Conservation (phyloP, 805 yeast species). For the Saccharomycopsis amapae region DNA sequence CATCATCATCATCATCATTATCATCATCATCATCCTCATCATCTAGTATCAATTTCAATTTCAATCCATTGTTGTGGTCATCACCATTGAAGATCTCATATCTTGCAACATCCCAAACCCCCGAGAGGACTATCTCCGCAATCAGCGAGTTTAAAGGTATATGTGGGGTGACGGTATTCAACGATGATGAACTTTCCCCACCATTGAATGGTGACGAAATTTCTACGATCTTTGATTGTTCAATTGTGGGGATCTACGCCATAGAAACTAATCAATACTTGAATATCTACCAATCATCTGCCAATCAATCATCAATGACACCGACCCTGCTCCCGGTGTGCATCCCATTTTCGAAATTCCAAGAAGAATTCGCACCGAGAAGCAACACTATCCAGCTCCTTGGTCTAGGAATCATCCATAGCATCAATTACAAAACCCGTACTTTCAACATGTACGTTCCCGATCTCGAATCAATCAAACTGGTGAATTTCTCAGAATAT, state of each 20-base stretch:
- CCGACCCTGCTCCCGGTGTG: not conserved
- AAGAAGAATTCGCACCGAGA: not conserved
- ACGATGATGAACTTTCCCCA: conserved; percentile 4
- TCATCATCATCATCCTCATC: not conserved
- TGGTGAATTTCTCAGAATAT: not conserved
- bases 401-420: conserved; percentile 17
- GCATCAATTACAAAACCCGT: conserved; percentile 4
- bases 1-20: not conserved
- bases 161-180: not conserved
- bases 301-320: not conserved
- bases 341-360: conserved; percentile 3
- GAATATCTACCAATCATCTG: not conserved
- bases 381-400: not conserved
- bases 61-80: not conserved
- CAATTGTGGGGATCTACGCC: conserved; percentile 16
- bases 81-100: conserved; percentile 2
- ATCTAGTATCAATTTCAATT: conserved; percentile 6
- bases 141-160: conserved; percentile 17
- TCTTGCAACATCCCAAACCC: conserved; percentile 1
- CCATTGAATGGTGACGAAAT: not conserved
- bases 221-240: conserved; percentile 16
- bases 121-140: not conserved
- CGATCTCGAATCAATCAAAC: not conserved
- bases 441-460: conserved; percentile 15
- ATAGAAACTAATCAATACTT: conserved; percentile 4